Percentiles rank a stretch among this genome's conserved stretches.
phyloP scores from a whole-genome alignment of 306 rosid genomes.

The Dalbergia cochinchinensis region DNA sequence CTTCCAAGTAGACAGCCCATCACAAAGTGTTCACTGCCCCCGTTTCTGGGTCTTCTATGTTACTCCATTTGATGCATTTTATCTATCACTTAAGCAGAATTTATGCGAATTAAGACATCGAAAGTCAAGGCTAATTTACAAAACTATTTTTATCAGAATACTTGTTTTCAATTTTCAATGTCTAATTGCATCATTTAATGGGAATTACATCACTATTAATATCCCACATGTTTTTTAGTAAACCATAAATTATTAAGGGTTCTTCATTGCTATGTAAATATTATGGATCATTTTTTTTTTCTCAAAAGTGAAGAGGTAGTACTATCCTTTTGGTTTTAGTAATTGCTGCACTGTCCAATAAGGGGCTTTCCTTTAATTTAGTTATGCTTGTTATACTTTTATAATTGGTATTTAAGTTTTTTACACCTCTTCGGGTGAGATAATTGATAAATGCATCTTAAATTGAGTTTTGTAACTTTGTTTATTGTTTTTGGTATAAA shows the following conservation, averaged over 20 bases:
- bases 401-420: conserved; percentile 1
- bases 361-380: neutral
- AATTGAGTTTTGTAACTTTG: neutral
- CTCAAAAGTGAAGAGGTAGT: neutral
- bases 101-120: neutral
- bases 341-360: neutral
- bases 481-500: conserved; percentile 10
- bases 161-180: neutral
- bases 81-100: neutral
- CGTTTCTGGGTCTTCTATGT: neutral
- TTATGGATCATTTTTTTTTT: neutral
- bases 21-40: neutral
- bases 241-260: neutral
- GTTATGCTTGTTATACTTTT: conserved; percentile 8
- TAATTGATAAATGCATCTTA: conserved; percentile 13
- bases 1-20: conserved; percentile 1
- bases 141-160: neutral
- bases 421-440: neutral
- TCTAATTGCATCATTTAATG: neutral
- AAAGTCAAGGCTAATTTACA: neutral
- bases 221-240: neutral
- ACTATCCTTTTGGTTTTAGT: neutral
- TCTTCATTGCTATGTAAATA: neutral
- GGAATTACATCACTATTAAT: neutral
- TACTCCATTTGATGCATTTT: neutral